Base-by-base conservation (phyloP, 2,329 filamentous ascomycete genomes). In the Fusarium sp. region DNA sequence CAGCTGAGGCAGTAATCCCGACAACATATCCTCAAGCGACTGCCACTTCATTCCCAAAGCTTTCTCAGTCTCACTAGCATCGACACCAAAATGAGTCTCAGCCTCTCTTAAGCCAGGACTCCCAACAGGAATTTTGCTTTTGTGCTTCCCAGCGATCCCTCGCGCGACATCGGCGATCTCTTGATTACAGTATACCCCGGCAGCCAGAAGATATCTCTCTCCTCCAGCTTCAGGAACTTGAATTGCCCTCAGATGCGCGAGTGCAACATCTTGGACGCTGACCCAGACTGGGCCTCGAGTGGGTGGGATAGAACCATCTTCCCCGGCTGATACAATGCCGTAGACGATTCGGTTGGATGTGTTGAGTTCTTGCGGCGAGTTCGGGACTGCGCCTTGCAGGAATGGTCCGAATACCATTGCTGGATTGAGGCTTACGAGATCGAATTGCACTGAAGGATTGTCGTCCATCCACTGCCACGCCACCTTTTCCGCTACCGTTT, bases 371-470 rank as follows among this genome's bases (percentile, higher is more conserved):
- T 61, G 6, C 4, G 60, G 27, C 4, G 46, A 45, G 2, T 11
- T 29, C 1, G 57, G 60, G 0, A 45, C 25, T 13, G 60, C 60
- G 6, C 57, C 60, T 12, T 41, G 57, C 0, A 62, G 24, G 4
- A 61, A 62, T 9, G 60, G n/a, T 0, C 60, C 60, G 13, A 61
- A 62, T 5, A 62, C 60, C 60, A 62, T 61, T 2, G 60, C 60
- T 7, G 60, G 57, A 1, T 61, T 61, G 14, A 62, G 9, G 40
- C 60, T 61, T 0, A 61, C 57, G 14, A 62, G 46, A 1, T 62
- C 57, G 7, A 61, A 62, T 0, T 44, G 30, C 0, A 27, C 22
- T 8, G 30, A 11, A 2, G 46, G 22, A 5, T 61, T 62, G 8
- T 54, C 46, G 3, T 53, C 32, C 25, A 62, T 61, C 57, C 60